Evolutionary conservation across 345 rosid genomes (phyloP), one percentile per base, ranked within the genome.

Genomic region (Cardamine resedifolia): DNA sequence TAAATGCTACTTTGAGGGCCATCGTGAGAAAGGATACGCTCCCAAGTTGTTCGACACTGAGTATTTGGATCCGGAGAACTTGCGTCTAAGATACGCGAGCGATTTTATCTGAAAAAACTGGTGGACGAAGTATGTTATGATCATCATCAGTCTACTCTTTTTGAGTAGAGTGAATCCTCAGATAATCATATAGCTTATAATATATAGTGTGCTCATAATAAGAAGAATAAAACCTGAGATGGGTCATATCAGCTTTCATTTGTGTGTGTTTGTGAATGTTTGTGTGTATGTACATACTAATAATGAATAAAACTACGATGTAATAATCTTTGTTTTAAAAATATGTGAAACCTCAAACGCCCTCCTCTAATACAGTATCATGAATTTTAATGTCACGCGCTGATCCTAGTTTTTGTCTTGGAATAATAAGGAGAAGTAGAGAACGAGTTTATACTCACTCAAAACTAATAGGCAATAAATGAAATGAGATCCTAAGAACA

Each of bases 1-100:
- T 5, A 56, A 61, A 45, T 76, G 79, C 45, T 69, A 68, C 18
- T 76, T 76, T 21, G 75, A 76, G 31, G 34, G 79, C 28, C 75
- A 76, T 47, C 70, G 66, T 10, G 65, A 2, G 52, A 76, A 69
- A 69, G 75, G 75, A 24, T n/a, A 9, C 16, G 16, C 75, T 62
- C 79, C 79, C 15, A 44, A 55, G 70, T 50, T 76, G 65, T 76
- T 41, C 18, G 65, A 68, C 27, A 19, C 1, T 21, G 79, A 76
- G 75, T 53, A 28, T 10, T 2, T 11, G 10, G 79, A 76, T 0
- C 58, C 19, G 4, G 41, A 61, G 0, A 76, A 69, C 19, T 2
- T 2, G 24, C 36, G 43, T 55, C 2, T 76, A 11, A 33, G 6
- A 12, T 69, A 76, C 33, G 12, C 20, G 9, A 76, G 75, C 31